Evolutionary conservation across 2,329 filamentous ascomycete species (phyloP).

Genomic region (Ophiostoma ulmi): DNA sequence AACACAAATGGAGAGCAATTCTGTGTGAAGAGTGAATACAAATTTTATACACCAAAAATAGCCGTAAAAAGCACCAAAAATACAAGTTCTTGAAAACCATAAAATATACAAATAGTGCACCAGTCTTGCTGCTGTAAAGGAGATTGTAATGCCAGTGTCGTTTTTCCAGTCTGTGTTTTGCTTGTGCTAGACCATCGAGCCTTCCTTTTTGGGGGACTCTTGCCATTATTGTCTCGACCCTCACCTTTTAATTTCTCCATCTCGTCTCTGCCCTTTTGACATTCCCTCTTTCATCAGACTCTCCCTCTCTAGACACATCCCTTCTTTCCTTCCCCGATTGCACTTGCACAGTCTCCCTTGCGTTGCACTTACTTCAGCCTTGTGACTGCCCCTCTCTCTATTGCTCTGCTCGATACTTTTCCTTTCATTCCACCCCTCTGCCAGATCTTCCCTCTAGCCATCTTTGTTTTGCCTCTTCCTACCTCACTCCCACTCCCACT

Average conservation of each 20-base stretch:
- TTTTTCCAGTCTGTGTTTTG: background rate
- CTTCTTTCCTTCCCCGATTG: background rate
- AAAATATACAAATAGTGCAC: background rate
- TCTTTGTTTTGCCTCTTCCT: background rate
- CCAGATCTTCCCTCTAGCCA: background rate
- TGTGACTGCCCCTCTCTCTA: constrained; percentile 15
- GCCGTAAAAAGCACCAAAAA: constrained; percentile 8
- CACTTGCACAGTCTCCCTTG: background rate
- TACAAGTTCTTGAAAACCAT: background rate
- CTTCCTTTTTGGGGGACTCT: constrained; percentile 8
- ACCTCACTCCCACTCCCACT: background rate
- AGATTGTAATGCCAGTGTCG: background rate
- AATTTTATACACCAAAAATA: background rate
- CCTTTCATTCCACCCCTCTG: background rate
- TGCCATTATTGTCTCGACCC: background rate
- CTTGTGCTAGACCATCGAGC: background rate
- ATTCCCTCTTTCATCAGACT: background rate
- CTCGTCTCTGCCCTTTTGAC: background rate
- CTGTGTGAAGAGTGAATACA: background rate
- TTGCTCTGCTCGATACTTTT: background rate
- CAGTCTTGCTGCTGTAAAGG: background rate
- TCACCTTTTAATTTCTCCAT: background rate
- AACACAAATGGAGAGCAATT: background rate
- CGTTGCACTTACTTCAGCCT: constrained; percentile 14
- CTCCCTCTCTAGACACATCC: background rate